Evolutionary conservation across 768 basidiomycete genomes (phyloP).

Genomic region (Trametes coccinea): DNA sequence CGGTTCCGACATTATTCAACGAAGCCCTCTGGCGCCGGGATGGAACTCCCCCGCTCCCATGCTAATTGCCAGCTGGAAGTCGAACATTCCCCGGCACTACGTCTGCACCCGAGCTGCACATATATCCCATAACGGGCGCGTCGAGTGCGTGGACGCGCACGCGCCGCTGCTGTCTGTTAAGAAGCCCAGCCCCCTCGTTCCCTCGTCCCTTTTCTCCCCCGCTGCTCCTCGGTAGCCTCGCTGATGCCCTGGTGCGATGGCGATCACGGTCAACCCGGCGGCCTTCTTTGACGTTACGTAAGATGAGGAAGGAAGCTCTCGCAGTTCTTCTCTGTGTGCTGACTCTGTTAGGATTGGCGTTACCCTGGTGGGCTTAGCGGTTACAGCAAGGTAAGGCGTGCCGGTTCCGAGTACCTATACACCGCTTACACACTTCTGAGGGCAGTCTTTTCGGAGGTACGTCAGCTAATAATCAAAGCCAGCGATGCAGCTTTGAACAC

Average conservation of each 20-base stretch:
- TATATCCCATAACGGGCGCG: background rate
- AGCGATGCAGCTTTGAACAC: background rate
- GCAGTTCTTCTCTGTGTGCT: background rate
- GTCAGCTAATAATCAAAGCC: too few relatives aligned
- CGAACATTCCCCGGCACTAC: background rate
- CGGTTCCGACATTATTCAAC: background rate
- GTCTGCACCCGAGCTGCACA: constrained; percentile 5
- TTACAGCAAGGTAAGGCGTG: constrained; percentile 5
- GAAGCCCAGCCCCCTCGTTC: background rate
- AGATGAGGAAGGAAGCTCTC: background rate
- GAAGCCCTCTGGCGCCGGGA: constrained; percentile 1
- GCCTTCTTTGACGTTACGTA: constrained; percentile 16
- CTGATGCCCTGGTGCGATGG: constrained; percentile 2
- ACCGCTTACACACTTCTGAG: too few relatives aligned
- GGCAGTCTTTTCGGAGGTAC: constrained; percentile 11
- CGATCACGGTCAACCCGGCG: constrained; percentile 5
- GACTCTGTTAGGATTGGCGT: constrained; percentile 3
- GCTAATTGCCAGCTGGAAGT: background rate
- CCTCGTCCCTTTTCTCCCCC: background rate
- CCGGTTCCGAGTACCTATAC: background rate
- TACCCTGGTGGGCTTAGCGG: constrained; percentile 9
- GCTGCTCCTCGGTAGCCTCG: background rate
- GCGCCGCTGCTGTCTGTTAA: background rate
- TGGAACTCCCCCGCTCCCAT: constrained; percentile 5
- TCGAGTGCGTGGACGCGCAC: background rate